Conservation (phyloP, 495 filamentous ascomycete species). For the Penicillium cosmopolitanum region DNA sequence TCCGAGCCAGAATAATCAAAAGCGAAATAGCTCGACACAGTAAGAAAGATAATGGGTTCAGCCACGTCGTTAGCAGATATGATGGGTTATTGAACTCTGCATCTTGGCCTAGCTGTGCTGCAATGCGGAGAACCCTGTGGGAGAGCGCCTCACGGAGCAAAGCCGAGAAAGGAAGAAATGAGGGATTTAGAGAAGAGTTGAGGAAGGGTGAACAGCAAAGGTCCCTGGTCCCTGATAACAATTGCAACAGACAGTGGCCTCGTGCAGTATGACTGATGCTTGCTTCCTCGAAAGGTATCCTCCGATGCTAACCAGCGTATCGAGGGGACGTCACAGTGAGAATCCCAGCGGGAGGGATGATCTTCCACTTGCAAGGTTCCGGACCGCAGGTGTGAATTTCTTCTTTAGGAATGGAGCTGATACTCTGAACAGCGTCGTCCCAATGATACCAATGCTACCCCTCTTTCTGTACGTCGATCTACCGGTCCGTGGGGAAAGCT, state of each 20-base stretch:
- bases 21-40: conserved; percentile 41
- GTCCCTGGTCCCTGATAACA: conserved; percentile 47
- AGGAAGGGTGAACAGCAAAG: conserved; percentile 19
- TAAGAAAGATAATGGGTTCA: conserved; percentile 40
- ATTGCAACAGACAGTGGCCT: conserved; percentile 41
- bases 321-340: conserved; percentile 28
- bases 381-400: conserved; percentile 21
- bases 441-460: conserved; percentile 34
- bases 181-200: conserved; percentile 5
- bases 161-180: conserved; percentile 15
- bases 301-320: conserved; percentile 27
- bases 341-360: conserved; percentile 20
- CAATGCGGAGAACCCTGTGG: conserved; percentile 52
- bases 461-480: conserved; percentile 41
- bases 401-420: conserved; percentile 28
- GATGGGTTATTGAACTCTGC: conserved; percentile 52
- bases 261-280: conserved; percentile 30
- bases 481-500: conserved; percentile 47
- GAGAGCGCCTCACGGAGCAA: conserved; percentile 46
- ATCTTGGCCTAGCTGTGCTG: conserved; percentile 53
- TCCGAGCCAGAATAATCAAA: conserved; percentile 39
- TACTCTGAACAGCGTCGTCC: conserved; percentile 21
- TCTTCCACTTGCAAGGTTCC: conserved; percentile 29
- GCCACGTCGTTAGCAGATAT: conserved; percentile 53
- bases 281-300: conserved; percentile 10